phyloP scores from a whole-genome alignment of 2,329 filamentous ascomycete genomes.

The Cadophora luteo-olivacea region DNA sequence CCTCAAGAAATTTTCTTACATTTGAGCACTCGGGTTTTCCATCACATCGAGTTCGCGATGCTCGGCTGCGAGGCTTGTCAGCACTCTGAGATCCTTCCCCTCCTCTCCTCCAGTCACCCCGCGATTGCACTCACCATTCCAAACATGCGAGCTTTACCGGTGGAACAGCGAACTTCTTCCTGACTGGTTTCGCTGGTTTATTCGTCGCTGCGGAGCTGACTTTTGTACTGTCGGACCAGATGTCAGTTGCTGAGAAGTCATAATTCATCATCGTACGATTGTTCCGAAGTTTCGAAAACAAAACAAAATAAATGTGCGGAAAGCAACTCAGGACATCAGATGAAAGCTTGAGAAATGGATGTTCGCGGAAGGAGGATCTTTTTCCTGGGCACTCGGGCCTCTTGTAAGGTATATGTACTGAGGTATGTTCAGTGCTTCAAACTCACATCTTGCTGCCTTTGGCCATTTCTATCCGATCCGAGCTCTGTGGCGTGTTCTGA shows the following conservation, averaged over 20 bases:
- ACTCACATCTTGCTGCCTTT: conserved; percentile 25
- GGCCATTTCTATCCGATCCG: conserved; percentile 12
- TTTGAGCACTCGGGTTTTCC: conserved; percentile 52
- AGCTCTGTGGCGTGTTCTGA: conserved; percentile 21
- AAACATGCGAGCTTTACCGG: conserved; percentile 59
- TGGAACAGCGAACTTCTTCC: conserved; percentile 45
- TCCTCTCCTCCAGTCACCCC: no score
- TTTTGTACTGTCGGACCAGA: conserved; percentile 19
- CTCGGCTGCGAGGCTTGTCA: conserved; percentile 45
- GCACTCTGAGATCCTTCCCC: not conserved
- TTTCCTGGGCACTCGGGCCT: not conserved
- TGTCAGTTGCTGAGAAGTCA: conserved; percentile 17
- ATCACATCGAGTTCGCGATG: conserved; percentile 55
- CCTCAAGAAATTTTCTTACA: conserved; percentile 45
- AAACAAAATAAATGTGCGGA: not conserved
- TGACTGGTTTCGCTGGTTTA: conserved; percentile 29
- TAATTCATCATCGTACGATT: conserved; percentile 19
- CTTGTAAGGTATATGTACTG: conserved; percentile 15
- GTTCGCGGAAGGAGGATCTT: no score
- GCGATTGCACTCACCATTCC: conserved; percentile 50
- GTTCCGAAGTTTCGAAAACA: not conserved
- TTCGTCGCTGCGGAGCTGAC: conserved; percentile 3
- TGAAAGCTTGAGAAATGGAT: no score
- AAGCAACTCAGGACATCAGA: no score
- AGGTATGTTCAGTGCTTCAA: not conserved